Base-by-base conservation (phyloP, 352 stramenopile genomes). In the Phytophthora palmivora region DNA sequence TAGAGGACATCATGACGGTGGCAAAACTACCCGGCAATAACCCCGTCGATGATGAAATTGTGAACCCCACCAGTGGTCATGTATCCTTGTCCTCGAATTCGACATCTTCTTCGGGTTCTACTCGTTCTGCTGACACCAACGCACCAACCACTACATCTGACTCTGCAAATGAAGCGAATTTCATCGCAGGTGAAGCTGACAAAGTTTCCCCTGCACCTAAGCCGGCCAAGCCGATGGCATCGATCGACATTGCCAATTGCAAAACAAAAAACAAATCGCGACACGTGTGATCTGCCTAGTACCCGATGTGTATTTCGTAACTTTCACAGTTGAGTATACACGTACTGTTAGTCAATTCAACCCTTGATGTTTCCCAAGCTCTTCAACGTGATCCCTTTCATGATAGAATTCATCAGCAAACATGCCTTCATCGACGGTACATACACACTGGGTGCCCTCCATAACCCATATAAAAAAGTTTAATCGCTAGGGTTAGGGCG, bases 11-110 rank as follows among this genome's bases (percentile, higher is more conserved):
- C 18, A 51, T 56, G 37, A 47, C 63, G 19, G 63, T 84, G 30
- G 19, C 53, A 2, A 48, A 58, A 45, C 53, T 84, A 14, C 76
- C 76, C 0, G 72, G 75, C n/a, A 68, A 76, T 30, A 81, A 84
- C 59, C 58, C 61, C 14, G 64, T 72, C 12, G 50, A 66, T 14
- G 49, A 36, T 10, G 61, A 64, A 1, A 37, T 57, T 10, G 59
- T 34, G 1, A 47, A 14, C 8, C 34, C 42, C 11, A 39, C 33
- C 9, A 34, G 33, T 4, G 54, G 26, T 28, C n/a, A 39, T 21
- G 11, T 44, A 34, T 32, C n/a, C 6, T 58, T 30, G 22, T 48
- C 50, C 19, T 54, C 42, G 3, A 33, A 47, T 18, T 57, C 44
- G 19, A 59, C 39, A 19, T 70, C 41, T 11, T 64, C 61, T 5